phyloP scores from a whole-genome alignment of 2,329 filamentous ascomycete species.

The Fusarium sp. region DNA sequence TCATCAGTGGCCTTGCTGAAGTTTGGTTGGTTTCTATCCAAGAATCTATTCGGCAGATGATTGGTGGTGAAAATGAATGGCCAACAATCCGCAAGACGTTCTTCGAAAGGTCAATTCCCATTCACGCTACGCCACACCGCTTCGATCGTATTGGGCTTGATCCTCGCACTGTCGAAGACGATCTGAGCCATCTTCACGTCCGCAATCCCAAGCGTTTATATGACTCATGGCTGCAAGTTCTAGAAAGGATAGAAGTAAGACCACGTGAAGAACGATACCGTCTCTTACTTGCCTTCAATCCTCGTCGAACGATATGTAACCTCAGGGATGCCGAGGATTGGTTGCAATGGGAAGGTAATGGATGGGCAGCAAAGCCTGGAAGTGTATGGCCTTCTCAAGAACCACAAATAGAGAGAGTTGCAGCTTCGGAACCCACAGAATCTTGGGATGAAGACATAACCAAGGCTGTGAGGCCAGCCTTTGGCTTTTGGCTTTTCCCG shows the following conservation, averaged over 20 bases:
- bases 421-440: background rate
- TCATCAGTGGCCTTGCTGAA: background rate
- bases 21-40: background rate
- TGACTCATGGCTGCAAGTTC: background rate
- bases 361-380: background rate
- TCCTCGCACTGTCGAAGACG: background rate
- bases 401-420: fast-evolving
- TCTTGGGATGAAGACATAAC: background rate
- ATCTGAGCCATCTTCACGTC: background rate
- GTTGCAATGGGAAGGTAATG: background rate
- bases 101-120: background rate
- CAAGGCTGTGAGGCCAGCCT: background rate
- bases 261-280: background rate
- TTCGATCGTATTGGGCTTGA: background rate
- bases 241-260: background rate
- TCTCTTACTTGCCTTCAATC: background rate
- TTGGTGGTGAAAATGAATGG: no score
- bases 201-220: background rate
- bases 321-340: background rate
- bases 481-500: background rate
- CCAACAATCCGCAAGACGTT: fast-evolving
- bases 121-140: background rate
- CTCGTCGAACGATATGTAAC: background rate
- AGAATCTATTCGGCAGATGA: fast-evolving
- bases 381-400: background rate